These are phyloP conservation scores for Zasmidium angulare DNA, from an alignment of 2,329 filamentous ascomycete genomes.

Conservation along the genomic window DNA sequence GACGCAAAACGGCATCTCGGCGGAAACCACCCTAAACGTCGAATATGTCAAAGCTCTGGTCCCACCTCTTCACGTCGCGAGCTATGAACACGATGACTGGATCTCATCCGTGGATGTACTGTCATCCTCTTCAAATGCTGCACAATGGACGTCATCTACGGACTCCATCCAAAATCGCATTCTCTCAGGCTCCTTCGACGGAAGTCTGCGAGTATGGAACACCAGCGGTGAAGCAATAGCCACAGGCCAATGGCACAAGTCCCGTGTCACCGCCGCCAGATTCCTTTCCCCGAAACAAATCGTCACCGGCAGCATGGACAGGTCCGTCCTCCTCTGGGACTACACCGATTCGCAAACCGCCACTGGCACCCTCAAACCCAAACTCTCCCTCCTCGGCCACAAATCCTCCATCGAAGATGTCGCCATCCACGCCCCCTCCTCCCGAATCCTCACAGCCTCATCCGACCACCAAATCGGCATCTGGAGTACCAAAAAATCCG, in stretches of 20 bases:
- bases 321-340: slow-evolving; percentile 86
- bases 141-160: slow-evolving; percentile 54
- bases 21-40: slow-evolving; percentile 81
- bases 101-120: slow-evolving; percentile 83
- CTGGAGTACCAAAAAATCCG: slow-evolving; percentile 79
- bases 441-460: slow-evolving; percentile 80
- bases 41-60: slow-evolving; percentile 93
- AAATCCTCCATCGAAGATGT: slow-evolving; percentile 71
- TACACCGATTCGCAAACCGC: slow-evolving; percentile 62
- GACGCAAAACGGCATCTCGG: slow-evolving; percentile 77
- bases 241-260: slow-evolving; percentile 71
- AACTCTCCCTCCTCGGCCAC: slow-evolving; percentile 82
- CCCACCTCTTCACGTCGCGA: slow-evolving; percentile 83
- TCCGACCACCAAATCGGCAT: slow-evolving; percentile 81
- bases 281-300: slow-evolving; percentile 78
- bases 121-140: slow-evolving; percentile 64
- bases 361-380: slow-evolving; percentile 60
- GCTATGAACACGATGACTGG: slow-evolving; percentile 98
- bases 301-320: slow-evolving; percentile 79
- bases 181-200: slow-evolving; percentile 92
- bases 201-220: slow-evolving; percentile 84
- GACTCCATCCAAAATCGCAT: slow-evolving; percentile 66
- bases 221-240: slow-evolving; percentile 81
- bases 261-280: slow-evolving; percentile 76
- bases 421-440: slow-evolving; percentile 70